These are phyloP conservation scores for Aureobasidium uvarum DNA, from an alignment of 2,329 filamentous ascomycete species.

Conservation along the genomic window DNA sequence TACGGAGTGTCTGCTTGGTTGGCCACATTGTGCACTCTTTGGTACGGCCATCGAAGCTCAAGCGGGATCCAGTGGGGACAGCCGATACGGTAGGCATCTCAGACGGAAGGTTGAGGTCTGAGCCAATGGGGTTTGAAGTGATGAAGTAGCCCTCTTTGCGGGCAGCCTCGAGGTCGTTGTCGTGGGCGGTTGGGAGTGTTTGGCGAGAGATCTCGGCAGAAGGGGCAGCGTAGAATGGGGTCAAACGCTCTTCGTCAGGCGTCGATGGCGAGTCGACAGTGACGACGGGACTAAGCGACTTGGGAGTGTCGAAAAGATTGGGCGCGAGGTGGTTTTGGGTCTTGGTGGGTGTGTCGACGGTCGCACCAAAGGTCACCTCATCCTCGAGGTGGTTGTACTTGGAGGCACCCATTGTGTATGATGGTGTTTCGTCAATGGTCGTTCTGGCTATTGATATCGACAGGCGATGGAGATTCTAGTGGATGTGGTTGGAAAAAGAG, in stretches of 20 bases:
- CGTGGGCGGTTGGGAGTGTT: slow-evolving; percentile 31
- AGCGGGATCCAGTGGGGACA: slow-evolving; percentile 17
- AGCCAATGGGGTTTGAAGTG: slow-evolving; percentile 41
- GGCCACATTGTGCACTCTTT: slow-evolving; percentile 56
- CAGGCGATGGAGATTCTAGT: neutral
- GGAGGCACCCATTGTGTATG: slow-evolving; percentile 22
- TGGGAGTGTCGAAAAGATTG: slow-evolving; percentile 36
- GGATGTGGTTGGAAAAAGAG: slow-evolving; percentile 17
- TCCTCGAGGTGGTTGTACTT: slow-evolving; percentile 27
- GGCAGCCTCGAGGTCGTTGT: slow-evolving; percentile 44
- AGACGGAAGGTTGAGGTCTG: slow-evolving; percentile 39
- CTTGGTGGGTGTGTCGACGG: slow-evolving; percentile 32
- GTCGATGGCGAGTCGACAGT: slow-evolving; percentile 36
- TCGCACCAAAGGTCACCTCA: slow-evolving; percentile 45
- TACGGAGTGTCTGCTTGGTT: slow-evolving; percentile 48
- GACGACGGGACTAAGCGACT: slow-evolving; percentile 38
- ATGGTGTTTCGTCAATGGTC: neutral
- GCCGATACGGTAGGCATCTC: slow-evolving; percentile 9
- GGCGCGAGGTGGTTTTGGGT: slow-evolving; percentile 34
- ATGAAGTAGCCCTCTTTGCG: slow-evolving; percentile 34
- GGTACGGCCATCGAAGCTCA: slow-evolving; percentile 36
- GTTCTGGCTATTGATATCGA: slow-evolving; percentile 19
- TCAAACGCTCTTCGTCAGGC: slow-evolving; percentile 46
- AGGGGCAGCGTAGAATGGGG: slow-evolving; percentile 41
- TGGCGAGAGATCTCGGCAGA: slow-evolving; percentile 28